Evolutionary conservation across 2,329 filamentous ascomycete genomes (phyloP).

Genomic region (Aureobasidium lini): DNA sequence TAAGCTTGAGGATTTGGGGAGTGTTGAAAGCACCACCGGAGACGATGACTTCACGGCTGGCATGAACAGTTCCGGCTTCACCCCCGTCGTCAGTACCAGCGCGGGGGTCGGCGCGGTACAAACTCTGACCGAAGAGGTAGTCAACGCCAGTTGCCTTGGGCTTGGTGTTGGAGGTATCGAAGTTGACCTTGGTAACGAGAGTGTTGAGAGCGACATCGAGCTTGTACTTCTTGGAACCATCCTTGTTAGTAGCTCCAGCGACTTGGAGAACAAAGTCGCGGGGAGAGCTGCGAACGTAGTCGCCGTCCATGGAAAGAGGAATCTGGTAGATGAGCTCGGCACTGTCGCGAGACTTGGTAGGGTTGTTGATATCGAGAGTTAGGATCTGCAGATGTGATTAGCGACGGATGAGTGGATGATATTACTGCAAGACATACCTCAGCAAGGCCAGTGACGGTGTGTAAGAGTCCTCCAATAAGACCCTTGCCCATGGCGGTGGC

Average conservation of each 20-base stretch:
- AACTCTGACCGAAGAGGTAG: constrained; percentile 33
- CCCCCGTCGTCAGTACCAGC: constrained; percentile 25
- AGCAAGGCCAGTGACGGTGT: constrained; percentile 37
- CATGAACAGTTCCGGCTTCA: constrained; percentile 33
- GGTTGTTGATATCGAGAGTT: constrained; percentile 36
- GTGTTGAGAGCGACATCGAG: constrained; percentile 54
- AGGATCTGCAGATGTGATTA: constrained; percentile 27
- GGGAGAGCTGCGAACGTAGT: constrained; percentile 43
- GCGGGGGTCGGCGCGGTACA: constrained; percentile 35
- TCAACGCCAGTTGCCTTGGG: constrained; percentile 39
- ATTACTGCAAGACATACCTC: constrained; percentile 17
- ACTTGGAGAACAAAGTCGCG: constrained; percentile 49
- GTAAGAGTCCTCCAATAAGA: constrained; percentile 28
- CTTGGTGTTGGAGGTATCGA: constrained; percentile 54
- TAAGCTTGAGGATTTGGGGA: constrained; percentile 58
- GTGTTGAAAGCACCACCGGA: constrained; percentile 53
- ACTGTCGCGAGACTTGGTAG: constrained; percentile 37
- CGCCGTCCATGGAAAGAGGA: constrained; percentile 44
- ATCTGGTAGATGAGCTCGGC: constrained; percentile 49
- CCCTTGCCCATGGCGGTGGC: constrained; percentile 38
- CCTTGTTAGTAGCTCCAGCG: constrained; percentile 40
- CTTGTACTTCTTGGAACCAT: constrained; percentile 48
- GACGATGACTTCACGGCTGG: constrained; percentile 40
- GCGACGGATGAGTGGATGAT: no score
- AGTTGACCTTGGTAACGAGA: constrained; percentile 58